Conservation (phyloP, 2,329 filamentous ascomycete genomes). For the Lachnellula cervina region DNA sequence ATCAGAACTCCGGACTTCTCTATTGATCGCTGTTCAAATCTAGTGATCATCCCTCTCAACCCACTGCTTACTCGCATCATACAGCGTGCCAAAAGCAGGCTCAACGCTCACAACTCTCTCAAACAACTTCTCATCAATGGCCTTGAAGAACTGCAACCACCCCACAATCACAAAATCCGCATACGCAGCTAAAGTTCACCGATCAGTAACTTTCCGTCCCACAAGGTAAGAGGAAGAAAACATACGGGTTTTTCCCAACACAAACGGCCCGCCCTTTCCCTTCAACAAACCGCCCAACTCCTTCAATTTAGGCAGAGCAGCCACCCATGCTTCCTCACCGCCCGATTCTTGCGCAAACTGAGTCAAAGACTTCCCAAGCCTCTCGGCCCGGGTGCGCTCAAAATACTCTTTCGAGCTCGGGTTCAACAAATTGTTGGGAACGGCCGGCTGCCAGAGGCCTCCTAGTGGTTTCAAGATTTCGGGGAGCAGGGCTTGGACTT, state of each 20-base stretch:
- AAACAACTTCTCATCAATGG: conserved; percentile 36
- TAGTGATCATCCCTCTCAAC: conserved; percentile 24
- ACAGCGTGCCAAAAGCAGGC: conserved; percentile 12
- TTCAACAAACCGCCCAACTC: conserved; percentile 32
- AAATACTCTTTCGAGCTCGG: conserved; percentile 51
- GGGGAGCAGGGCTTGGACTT: conserved; percentile 39
- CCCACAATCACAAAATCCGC: conserved; percentile 54
- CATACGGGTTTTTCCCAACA: conserved; percentile 46
- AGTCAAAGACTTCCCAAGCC: conserved; percentile 48
- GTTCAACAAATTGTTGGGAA: conserved; percentile 49
- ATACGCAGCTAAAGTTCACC: conserved; percentile 38
- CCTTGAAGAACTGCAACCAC: conserved; percentile 41
- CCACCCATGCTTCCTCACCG: conserved; percentile 46
- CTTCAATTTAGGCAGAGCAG: conserved; percentile 44
- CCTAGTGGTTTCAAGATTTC: conserved; percentile 32
- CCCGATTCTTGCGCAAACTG: conserved; percentile 44
- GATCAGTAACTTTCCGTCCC: not conserved
- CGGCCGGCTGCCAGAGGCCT: conserved; percentile 41
- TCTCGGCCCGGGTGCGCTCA: conserved; percentile 43
- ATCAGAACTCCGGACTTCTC: too few relatives aligned
- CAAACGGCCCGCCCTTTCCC: conserved; percentile 53
- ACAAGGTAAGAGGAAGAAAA: not conserved
- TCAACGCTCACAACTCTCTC: conserved; percentile 34
- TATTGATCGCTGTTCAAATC: not conserved
- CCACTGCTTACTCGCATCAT: conserved; percentile 21